phyloP scores from a whole-genome alignment of 2,329 filamentous ascomycete species.

The Aspergillus calidoustus region DNA sequence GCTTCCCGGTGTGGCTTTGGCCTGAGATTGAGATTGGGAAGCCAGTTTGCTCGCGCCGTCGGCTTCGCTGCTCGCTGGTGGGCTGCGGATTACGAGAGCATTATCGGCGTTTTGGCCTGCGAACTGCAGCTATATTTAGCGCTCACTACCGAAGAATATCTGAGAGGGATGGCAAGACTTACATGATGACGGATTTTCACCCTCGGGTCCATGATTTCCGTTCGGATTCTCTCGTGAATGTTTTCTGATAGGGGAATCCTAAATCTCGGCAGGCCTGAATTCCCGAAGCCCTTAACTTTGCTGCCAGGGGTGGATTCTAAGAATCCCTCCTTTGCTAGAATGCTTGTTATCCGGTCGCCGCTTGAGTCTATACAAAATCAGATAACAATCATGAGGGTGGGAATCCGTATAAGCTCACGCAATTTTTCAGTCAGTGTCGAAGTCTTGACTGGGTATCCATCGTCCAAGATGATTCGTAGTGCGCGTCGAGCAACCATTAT shows the following conservation, averaged over 20 bases:
- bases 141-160: not conserved
- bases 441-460: constrained; percentile 34
- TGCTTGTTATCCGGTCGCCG: constrained; percentile 35
- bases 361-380: constrained; percentile 35
- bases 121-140: constrained; percentile 23
- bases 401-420: constrained; percentile 29
- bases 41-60: not conserved
- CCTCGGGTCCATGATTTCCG: constrained; percentile 38
- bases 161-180: constrained; percentile 16
- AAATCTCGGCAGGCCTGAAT: constrained; percentile 36
- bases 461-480: constrained; percentile 33
- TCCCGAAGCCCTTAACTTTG: constrained; percentile 36
- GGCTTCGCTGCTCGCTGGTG: constrained; percentile 7
- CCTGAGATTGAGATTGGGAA: not conserved
- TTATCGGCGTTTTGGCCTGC: not conserved
- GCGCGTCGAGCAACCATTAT: constrained; percentile 35
- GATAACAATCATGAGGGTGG: not conserved
- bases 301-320: constrained; percentile 35
- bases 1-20: not conserved
- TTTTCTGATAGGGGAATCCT: constrained; percentile 27
- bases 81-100: constrained; percentile 8
- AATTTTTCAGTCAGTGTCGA: constrained; percentile 35
- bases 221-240: constrained; percentile 26
- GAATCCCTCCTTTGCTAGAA: constrained; percentile 33
- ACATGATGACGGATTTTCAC: constrained; percentile 40